These are phyloP conservation scores for Peronospora farinosa DNA, from an alignment of 352 stramenopile species.

Conservation along the genomic window DNA sequence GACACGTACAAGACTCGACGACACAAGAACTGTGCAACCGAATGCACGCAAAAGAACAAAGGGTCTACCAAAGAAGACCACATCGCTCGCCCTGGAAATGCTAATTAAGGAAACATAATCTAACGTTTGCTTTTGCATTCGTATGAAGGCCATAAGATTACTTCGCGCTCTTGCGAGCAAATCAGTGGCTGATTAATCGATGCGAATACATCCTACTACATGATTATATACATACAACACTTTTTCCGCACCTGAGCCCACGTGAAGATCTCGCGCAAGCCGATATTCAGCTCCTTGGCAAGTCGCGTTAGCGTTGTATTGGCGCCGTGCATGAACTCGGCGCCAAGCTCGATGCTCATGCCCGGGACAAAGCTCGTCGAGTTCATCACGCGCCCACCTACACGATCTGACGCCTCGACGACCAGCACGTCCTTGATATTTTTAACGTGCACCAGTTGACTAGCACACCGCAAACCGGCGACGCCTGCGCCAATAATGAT, in stretches of 20 bases:
- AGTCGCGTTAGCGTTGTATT: constrained; percentile 73
- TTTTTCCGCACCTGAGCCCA: constrained; percentile 68
- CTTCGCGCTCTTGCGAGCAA: constrained; percentile 23
- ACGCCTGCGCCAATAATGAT: constrained; percentile 67
- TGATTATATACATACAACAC: neutral
- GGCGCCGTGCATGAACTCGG: constrained; percentile 67
- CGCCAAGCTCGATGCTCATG: constrained; percentile 66
- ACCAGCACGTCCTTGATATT: constrained; percentile 63
- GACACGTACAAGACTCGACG: constrained; percentile 49
- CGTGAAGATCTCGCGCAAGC: constrained; percentile 77
- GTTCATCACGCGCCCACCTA: constrained; percentile 62
- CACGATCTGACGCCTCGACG: constrained; percentile 56
- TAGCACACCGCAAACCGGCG: constrained; percentile 57
- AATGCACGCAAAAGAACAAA: constrained; percentile 41
- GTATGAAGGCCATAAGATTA: constrained; percentile 88
- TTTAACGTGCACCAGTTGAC: constrained; percentile 48
- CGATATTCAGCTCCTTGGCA: constrained; percentile 56
- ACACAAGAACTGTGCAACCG: constrained; percentile 77
- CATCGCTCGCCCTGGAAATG: constrained; percentile 46
- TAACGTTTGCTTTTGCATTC: constrained; percentile 68
- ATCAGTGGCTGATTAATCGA: constrained; percentile 89
- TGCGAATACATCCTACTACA: constrained; percentile 28
- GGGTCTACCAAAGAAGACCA: constrained; percentile 5
- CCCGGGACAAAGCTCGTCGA: constrained; percentile 62
- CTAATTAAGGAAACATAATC: constrained; percentile 82